phyloP scores from a whole-genome alignment of 495 filamentous ascomycete genomes.

The Podospora australis region DNA sequence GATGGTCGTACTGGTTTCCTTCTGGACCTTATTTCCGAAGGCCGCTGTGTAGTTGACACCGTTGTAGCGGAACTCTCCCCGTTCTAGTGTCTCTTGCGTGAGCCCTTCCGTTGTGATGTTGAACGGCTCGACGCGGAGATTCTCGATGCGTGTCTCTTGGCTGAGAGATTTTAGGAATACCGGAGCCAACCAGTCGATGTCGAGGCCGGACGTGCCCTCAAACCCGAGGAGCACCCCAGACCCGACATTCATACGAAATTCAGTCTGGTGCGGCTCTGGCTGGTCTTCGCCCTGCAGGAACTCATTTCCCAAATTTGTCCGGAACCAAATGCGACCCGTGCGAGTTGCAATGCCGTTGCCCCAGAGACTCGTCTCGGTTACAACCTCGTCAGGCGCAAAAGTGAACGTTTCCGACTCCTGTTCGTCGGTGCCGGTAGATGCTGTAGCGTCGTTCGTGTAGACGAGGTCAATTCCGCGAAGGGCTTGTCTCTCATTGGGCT shows the following conservation, averaged over 20 bases:
- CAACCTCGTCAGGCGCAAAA: neutral
- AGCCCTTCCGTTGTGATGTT: neutral
- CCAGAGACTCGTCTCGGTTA: neutral
- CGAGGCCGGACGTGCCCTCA: neutral
- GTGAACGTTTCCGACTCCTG: neutral
- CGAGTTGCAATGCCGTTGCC: neutral
- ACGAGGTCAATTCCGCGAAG: neutral
- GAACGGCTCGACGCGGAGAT: neutral
- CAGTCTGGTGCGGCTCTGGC: neutral
- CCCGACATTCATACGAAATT: neutral
- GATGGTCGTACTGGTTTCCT: neutral
- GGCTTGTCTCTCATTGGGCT: neutral
- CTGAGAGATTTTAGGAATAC: neutral
- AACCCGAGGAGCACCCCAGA: neutral
- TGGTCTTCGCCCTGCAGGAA: neutral
- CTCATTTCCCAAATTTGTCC: neutral
- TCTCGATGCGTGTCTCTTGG: neutral
- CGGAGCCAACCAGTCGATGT: neutral
- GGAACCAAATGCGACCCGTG: neutral
- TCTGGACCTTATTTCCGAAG: neutral
- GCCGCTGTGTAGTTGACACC: neutral
- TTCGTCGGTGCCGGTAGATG: neutral
- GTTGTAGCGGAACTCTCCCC: neutral
- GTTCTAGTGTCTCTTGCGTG: neutral
- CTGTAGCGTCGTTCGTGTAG: neutral